A percentile compares a stretch with the other conserved stretches of the same genome.
These are phyloP conservation scores for Scedosporium dehoogii DNA, from an alignment of 2,329 filamentous ascomycete genomes.

Conservation along the genomic window DNA sequence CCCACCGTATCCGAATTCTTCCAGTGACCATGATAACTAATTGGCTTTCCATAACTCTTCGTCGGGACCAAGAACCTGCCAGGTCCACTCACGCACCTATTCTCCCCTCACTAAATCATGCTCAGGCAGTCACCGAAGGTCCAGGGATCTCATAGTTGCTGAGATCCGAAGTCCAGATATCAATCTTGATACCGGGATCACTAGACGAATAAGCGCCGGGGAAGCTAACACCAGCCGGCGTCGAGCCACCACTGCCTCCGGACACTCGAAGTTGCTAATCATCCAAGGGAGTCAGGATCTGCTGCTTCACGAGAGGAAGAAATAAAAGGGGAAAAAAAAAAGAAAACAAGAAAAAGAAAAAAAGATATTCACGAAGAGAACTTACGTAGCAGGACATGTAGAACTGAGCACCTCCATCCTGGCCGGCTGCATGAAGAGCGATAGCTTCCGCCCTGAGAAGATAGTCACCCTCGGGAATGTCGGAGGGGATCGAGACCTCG, in stretches of 20 bases:
- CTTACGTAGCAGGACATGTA: conserved; percentile 18
- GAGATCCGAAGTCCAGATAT: conserved; percentile 29
- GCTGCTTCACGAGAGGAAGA: background rate
- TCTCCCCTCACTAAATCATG: background rate
- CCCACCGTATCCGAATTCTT: too few relatives aligned
- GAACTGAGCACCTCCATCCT: conserved; percentile 27
- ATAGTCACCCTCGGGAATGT: conserved; percentile 40
- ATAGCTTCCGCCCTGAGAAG: conserved; percentile 44
- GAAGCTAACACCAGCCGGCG: conserved; percentile 15
- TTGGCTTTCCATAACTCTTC: background rate
- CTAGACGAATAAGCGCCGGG: conserved; percentile 16
- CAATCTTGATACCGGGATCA: conserved; percentile 17
- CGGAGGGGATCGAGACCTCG: conserved; percentile 20
- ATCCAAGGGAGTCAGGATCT: conserved; percentile 7
- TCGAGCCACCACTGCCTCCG: conserved; percentile 15
- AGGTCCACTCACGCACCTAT: background rate
- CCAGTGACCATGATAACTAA: background rate
- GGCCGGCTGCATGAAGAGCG: conserved; percentile 34
- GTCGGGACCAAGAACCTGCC: background rate
- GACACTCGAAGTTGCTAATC: conserved; percentile 15
- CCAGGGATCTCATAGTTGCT: conserved; percentile 30
- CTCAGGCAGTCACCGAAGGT: conserved; percentile 28
- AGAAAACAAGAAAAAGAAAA: conserved; percentile 11
- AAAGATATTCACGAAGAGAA: conserved; percentile 5
- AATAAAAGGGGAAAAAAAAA: conserved; percentile 9